Evolutionary conservation across 495 filamentous ascomycete species (phyloP).

Genomic region (Penicillium desertorum): DNA sequence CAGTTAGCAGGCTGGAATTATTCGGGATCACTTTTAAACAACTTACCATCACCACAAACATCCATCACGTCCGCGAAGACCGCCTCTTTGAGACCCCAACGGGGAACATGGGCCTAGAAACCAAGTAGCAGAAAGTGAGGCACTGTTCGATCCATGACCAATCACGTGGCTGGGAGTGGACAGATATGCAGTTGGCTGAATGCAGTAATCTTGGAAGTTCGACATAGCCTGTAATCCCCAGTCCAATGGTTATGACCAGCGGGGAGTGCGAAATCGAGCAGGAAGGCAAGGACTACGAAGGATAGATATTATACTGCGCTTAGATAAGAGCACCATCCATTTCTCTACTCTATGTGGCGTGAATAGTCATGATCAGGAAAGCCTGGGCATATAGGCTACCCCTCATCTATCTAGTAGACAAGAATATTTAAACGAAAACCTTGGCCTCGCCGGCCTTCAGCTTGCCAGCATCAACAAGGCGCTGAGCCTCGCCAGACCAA

Average conservation of each 20-base stretch:
- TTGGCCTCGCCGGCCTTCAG: constrained; percentile 73
- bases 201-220: not conserved
- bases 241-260: not conserved
- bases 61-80: not conserved
- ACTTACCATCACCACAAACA: not conserved
- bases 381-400: not conserved
- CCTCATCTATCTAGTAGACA: constrained; percentile 7
- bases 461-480: constrained; percentile 74
- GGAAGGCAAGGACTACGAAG: not conserved
- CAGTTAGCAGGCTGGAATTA: not conserved
- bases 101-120: not conserved
- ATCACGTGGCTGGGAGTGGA: constrained; percentile 2
- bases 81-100: not conserved
- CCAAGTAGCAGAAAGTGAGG: not conserved
- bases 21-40: too few species aligned
- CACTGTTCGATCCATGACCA: not conserved
- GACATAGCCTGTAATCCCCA: not conserved
- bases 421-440: constrained; percentile 45
- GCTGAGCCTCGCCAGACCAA: constrained; percentile 68
- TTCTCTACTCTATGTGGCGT: constrained; percentile 17
- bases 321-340: constrained; percentile 2
- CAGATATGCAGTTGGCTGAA: constrained; percentile 4
- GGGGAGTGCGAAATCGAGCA: not conserved
- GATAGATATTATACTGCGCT: not conserved
- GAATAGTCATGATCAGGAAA: constrained; percentile 14